Percentiles rank a stretch among this genome's conserved stretches.
Evolutionary conservation across 1,284 basidiomycete genomes (phyloP).

Genomic region (Ustilago vetiveriae): DNA sequence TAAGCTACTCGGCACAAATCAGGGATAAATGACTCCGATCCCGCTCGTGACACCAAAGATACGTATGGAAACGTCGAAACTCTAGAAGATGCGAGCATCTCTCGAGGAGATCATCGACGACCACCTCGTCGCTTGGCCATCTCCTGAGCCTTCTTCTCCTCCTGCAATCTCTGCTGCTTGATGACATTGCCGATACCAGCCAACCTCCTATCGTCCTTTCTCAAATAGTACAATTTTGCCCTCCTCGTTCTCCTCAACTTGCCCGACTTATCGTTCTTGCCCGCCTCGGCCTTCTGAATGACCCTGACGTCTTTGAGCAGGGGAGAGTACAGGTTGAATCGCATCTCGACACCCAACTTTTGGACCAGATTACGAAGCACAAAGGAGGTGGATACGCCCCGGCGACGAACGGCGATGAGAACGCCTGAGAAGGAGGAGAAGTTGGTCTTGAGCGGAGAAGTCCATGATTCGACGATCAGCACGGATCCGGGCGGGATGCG

Average conservation of each 20-base stretch:
- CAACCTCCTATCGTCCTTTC: constrained; percentile 60
- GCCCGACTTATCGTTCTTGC: constrained; percentile 52
- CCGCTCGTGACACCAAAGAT: too few relatives aligned
- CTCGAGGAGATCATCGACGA: constrained; percentile 20
- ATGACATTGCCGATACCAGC: constrained; percentile 55
- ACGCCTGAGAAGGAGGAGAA: constrained; percentile 63
- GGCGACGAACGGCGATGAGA: constrained; percentile 60
- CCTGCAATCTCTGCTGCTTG: constrained; percentile 51
- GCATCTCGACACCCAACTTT: constrained; percentile 66
- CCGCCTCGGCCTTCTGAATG: constrained; percentile 58
- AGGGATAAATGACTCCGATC: too few relatives aligned
- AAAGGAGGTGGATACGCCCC: constrained; percentile 62
- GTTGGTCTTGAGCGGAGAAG: constrained; percentile 50
- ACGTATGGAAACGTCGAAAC: too few relatives aligned
- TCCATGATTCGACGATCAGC: constrained; percentile 64
- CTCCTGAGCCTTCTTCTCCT: constrained; percentile 48
- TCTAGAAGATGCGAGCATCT: too few relatives aligned
- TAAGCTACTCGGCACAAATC: too few relatives aligned
- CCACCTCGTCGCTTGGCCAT: constrained; percentile 35
- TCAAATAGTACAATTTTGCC: constrained; percentile 65
- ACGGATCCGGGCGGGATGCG: constrained; percentile 63
- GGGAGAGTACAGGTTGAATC: constrained; percentile 63
- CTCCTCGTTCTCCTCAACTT: constrained; percentile 57
- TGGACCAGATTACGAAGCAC: constrained; percentile 63
- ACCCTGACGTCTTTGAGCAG: constrained; percentile 63